These are phyloP conservation scores for Elsinoe australis DNA, from an alignment of 2,329 filamentous ascomycete species.

Conservation along the genomic window DNA sequence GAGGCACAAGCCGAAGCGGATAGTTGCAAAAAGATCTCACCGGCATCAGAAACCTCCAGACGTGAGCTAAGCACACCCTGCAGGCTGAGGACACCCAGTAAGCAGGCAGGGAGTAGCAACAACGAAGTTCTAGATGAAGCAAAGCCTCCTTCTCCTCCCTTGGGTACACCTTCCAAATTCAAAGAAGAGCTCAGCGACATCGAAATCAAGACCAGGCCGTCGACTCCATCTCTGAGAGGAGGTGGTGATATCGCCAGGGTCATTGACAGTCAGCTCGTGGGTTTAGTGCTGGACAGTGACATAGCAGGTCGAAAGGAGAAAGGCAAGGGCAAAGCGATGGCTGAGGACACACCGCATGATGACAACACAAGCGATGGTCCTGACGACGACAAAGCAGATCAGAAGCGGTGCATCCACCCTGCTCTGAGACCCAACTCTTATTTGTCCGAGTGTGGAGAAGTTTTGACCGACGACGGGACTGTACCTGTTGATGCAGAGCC, in stretches of 20 bases:
- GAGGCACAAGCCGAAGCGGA: conserved; percentile 7
- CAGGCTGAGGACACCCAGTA: background rate
- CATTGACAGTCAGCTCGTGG: background rate
- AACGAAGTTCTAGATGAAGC: background rate
- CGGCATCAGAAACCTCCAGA: background rate
- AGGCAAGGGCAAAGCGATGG: background rate
- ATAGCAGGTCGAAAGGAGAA: background rate
- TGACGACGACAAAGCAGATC: background rate
- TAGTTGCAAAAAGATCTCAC: background rate
- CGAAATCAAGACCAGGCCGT: background rate
- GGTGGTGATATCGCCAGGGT: too few species aligned
- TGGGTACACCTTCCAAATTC: background rate
- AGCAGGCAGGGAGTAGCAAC: background rate
- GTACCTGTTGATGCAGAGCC: too few species aligned
- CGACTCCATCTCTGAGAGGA: too few species aligned
- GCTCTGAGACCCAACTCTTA: background rate
- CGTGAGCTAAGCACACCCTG: background rate
- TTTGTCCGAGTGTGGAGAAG: background rate
- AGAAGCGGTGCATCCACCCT: background rate
- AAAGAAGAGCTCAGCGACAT: background rate
- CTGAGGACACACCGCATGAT: background rate
- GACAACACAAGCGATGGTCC: background rate
- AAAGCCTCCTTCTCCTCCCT: too few species aligned
- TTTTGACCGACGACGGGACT: too few species aligned
- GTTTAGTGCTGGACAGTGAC: background rate